Conservation (phyloP, 1,284 basidiomycete genomes). For the Boletus sp. region DNA sequence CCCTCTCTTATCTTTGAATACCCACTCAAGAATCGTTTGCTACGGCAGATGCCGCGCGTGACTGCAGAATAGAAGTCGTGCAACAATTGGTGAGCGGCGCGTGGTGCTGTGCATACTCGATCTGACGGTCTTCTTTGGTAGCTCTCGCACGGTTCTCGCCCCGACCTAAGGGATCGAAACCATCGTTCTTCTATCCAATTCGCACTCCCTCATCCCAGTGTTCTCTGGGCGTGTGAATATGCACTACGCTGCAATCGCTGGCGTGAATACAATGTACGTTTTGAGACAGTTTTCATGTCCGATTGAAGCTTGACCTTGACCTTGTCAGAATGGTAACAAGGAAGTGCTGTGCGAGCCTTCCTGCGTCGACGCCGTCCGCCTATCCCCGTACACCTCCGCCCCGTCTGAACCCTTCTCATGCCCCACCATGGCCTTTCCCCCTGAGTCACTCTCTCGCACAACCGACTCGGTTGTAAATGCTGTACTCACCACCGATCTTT, state of each 20-base stretch:
- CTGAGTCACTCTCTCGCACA: slow-evolving; percentile 35
- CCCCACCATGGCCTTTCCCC: slow-evolving; percentile 33
- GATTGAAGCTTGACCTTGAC: slow-evolving; percentile 7
- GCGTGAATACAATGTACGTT: slow-evolving; percentile 49
- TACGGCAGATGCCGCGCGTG: slow-evolving; percentile 63
- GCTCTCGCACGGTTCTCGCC: slow-evolving; percentile 65
- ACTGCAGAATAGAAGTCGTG: slow-evolving; percentile 60
- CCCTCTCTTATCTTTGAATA: slow-evolving; percentile 6
- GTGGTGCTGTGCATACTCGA: neutral
- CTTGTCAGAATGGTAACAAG: slow-evolving; percentile 31
- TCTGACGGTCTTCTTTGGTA: slow-evolving; percentile 21
- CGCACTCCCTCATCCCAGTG: slow-evolving; percentile 52
- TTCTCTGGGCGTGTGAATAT: slow-evolving; percentile 67
- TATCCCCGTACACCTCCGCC: slow-evolving; percentile 28
- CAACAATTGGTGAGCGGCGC: slow-evolving; percentile 50
- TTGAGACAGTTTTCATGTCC: slow-evolving; percentile 1
- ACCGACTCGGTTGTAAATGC: slow-evolving; percentile 52
- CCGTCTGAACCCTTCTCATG: slow-evolving; percentile 12
- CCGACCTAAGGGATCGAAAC: slow-evolving; percentile 65
- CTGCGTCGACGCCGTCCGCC: slow-evolving; percentile 16
- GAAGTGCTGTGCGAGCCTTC: slow-evolving; percentile 27
- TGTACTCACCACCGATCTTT: slow-evolving; percentile 45
- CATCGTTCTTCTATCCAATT: slow-evolving; percentile 68
- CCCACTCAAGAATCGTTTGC: slow-evolving; percentile 9
- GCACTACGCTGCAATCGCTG: slow-evolving; percentile 56